Percentiles rank a stretch among this genome's conserved stretches.
Evolutionary conservation across 1,139 yeast genomes (phyloP).

Genomic region (Ashbya aceris): DNA sequence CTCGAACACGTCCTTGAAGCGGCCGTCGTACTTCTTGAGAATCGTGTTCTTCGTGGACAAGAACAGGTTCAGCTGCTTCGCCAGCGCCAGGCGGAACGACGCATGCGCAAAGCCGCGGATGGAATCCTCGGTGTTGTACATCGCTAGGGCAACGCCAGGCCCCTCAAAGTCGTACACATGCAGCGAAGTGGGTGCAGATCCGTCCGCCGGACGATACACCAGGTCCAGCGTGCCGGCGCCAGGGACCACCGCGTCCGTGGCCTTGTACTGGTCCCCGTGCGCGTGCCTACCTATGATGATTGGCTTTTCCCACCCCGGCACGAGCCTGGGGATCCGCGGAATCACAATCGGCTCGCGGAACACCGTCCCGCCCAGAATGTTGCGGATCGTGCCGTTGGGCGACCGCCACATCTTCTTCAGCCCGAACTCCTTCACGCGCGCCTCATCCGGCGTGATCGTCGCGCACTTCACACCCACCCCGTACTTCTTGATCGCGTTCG

Average conservation of each 20-base stretch:
- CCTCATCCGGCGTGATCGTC: constrained; percentile 97
- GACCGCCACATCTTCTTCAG: constrained; percentile 96
- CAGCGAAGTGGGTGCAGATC: constrained; percentile 43
- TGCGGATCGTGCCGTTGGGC: constrained; percentile 94
- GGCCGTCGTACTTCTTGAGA: constrained; percentile 85
- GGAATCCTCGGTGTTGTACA: constrained; percentile 93
- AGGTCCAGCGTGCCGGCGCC: constrained; percentile 72
- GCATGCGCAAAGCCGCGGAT: constrained; percentile 86
- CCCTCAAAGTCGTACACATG: constrained; percentile 66
- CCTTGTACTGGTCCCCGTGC: constrained; percentile 93
- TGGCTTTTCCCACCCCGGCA: constrained; percentile 91
- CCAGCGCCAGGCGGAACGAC: constrained; percentile 80
- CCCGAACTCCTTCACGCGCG: constrained; percentile 79
- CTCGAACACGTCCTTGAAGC: constrained; percentile 89
- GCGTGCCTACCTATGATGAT: constrained; percentile 96
- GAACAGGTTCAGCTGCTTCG: constrained; percentile 68
- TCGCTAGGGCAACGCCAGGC: constrained; percentile 81
- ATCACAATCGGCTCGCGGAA: constrained; percentile 95
- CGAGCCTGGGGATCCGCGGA: constrained; percentile 77
- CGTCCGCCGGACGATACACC: constrained; percentile 70
- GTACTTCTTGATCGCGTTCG: constrained; percentile 77
- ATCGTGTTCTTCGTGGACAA: constrained; percentile 91
- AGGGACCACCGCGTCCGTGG: constrained; percentile 74
- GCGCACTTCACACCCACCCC: constrained; percentile 96
- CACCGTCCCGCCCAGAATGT: constrained; percentile 90